Base-by-base conservation (phyloP, 2,329 filamentous ascomycete species). In the Beauveria varroae region DNA sequence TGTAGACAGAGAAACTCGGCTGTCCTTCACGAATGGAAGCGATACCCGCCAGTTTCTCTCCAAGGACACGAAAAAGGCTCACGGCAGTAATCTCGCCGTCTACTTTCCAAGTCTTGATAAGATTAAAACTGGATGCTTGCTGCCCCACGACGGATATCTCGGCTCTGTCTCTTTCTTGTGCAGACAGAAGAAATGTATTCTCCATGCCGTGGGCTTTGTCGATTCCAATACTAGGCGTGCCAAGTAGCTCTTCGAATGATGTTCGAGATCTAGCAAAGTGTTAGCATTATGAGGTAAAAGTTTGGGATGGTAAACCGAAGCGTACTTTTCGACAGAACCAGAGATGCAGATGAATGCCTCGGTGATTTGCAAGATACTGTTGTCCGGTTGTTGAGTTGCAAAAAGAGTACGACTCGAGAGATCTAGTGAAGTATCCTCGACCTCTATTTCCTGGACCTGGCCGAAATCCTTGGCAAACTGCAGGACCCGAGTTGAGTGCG, bases 371-470 rank as follows among this genome's bases (percentile, higher is more conserved):
- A 34, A 20, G 5, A 81, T 73, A 1, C 68, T 69, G 1, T 73
- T 72, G 3, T 72, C 68, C 5, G 71, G 66, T 12, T 73, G 67
- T 37, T 75, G 72, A 3, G 70, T 68, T 14, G 79, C 75, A 22
- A 76, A 75, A 28, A 87, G 71, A 0, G 85, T 88, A 50, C 79
- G 75, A 4, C 78, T 80, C 2, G 72, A 71, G 18, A 81, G 69
- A 66, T 87, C 84, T 62, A 86, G 83, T 9, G 72, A 71, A 0
- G 75, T 75, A 2, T 68, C 65, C 7, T 77, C 74, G 6, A 76
- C 65, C 6, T 75, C 70, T 26, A 79, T 69, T n/a, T 79, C 76
- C 28, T 69, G 72, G 12, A 78, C 78, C 30, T 79, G 74, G 2
- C 72, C 69, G 3, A 83, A 75, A 66, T 85, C 78, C 28, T 70